phyloP scores from a whole-genome alignment of 306 rosid genomes.

The Senna tora region DNA sequence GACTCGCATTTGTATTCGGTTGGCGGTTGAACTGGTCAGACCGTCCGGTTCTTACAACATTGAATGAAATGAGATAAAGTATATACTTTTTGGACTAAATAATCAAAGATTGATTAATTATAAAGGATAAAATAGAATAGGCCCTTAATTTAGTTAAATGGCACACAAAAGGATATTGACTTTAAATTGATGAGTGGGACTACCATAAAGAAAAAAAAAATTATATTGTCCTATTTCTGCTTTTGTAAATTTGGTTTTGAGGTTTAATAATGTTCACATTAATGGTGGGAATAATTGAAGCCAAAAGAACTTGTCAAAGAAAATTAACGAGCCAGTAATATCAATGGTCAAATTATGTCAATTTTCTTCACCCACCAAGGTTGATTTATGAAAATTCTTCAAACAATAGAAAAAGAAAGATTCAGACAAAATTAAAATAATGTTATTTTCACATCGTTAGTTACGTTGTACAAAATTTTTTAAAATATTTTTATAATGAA shows the following conservation, averaged over 20 bases:
- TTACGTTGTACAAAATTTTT: neutral
- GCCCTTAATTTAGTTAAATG: no score
- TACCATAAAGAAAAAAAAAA: no score
- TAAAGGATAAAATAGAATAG: no score
- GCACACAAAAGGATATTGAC: no score
- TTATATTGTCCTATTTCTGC: neutral
- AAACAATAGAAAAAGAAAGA: neutral
- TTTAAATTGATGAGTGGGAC: no score
- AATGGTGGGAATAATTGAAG: neutral
- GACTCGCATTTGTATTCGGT: no score
- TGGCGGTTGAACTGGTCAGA: no score
- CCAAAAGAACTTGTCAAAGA: neutral
- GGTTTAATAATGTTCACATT: neutral
- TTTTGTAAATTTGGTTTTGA: neutral
- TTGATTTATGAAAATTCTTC: neutral
- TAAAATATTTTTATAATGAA: neutral
- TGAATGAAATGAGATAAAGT: no score
- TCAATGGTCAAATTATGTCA: slow-evolving; percentile 20
- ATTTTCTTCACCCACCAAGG: neutral
- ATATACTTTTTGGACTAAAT: no score
- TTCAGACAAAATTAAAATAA: neutral
- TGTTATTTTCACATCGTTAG: neutral
- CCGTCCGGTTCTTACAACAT: no score
- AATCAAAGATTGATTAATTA: no score
- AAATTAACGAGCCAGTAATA: neutral